Evolutionary conservation across 2,329 filamentous ascomycete genomes (phyloP), one percentile per base, ranked within the genome.

Genomic region (Calonectria honghensis): DNA sequence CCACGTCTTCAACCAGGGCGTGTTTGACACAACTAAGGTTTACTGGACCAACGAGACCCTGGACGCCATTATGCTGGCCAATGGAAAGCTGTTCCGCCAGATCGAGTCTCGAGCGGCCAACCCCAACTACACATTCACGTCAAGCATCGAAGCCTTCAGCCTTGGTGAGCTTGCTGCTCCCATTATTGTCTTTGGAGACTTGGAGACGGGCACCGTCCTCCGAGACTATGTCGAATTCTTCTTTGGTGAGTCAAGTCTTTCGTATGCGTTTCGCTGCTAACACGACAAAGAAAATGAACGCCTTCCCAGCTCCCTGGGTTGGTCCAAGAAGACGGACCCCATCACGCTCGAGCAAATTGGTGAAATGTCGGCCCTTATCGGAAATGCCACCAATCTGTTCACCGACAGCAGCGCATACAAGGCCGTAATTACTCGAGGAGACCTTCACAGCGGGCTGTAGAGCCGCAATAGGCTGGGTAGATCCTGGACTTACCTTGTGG

Each of bases 41-140:
- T 61, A 61, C 32, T 61, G 54, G 54, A 61, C 54, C n/a, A 61
- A 61, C 32, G 54, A 61, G 20, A 61, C 54, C 13, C 54, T 61
- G 20, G 18, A 61, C 6, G 32, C 54, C 32, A 18, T 61, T 4
- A 27, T 27, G 54, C n/a, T 61, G 32, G 54, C 54, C 10, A 61
- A 61, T 9, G 32, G 54, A 5, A 61, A 61, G 32, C 32, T 61
- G 11, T 61, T 61, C 54, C 54, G 54, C 32, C 54, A 61, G 32
- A 61, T 61, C 11, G 54, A 61, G 35, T 61, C 54, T n/a, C 35
- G 54, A 39, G 54, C 54, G 10, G 39, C 54, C 32, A 61, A 61
- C 20, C 54, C 54, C 3, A 61, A 61, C 54, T 61, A 61, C 32
- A 61, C 54, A 5, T 61, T 59, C 31, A 37, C 54, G 13, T 14